phyloP scores from a whole-genome alignment of 1,284 basidiomycete species.

The Cerioporus squamosus region DNA sequence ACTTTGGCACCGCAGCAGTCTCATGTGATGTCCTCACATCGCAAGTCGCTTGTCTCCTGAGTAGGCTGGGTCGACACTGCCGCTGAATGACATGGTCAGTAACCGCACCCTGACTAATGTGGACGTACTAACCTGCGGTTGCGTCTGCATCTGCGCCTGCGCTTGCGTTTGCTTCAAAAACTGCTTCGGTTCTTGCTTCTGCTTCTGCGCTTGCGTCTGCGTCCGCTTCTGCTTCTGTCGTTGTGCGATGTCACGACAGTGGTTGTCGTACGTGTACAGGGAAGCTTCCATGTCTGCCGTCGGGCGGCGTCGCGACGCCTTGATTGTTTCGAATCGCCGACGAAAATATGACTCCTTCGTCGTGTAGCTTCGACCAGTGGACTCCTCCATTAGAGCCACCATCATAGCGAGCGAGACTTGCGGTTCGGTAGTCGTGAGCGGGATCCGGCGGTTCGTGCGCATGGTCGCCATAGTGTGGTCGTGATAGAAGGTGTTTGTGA shows the following conservation, averaged over 20 bases:
- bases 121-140: too few species aligned
- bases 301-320: background rate
- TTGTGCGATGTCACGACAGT: background rate
- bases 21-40: background rate
- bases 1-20: too few species aligned
- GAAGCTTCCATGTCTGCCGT: background rate
- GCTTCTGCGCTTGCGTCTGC: too few species aligned
- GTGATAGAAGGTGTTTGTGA: too few species aligned
- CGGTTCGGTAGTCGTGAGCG: background rate
- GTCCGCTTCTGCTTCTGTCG: too few species aligned
- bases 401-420: background rate
- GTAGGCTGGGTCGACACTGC: background rate
- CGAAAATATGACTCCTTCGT: background rate
- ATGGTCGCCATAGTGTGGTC: background rate
- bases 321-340: background rate
- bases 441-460: background rate
- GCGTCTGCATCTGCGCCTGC: too few species aligned
- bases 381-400: background rate
- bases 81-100: too few species aligned
- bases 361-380: background rate
- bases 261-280: background rate
- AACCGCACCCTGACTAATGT: too few species aligned
- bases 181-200: too few species aligned
- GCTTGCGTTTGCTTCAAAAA: too few species aligned
- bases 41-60: background rate